Conservation (phyloP, 163 green algal species). For the Chloromonas sp. region DNA sequence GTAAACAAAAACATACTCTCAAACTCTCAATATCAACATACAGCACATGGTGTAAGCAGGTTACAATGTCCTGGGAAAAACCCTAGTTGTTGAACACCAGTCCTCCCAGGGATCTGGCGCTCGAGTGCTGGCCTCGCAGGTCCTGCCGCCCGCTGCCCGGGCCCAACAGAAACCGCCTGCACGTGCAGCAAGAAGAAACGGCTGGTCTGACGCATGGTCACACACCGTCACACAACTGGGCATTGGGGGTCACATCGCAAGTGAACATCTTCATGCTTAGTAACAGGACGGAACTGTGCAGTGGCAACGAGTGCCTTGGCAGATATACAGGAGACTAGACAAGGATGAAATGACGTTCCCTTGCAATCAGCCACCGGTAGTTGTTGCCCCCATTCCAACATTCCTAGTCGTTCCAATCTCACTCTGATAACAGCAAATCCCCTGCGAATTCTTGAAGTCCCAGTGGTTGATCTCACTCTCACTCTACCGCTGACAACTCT, state of each 20-base stretch:
- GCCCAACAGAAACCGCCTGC: slow-evolving; percentile 61
- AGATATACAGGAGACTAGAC: not conserved
- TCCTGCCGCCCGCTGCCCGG: slow-evolving; percentile 70
- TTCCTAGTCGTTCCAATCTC: no score
- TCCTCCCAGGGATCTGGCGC: slow-evolving; percentile 57
- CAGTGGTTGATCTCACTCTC: not conserved
- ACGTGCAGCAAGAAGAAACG: not conserved
- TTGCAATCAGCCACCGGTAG: no score
- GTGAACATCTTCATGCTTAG: not conserved
- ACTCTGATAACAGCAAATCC: no score
- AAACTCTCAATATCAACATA: no score
- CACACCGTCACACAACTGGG: no score
- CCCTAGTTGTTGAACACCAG: slow-evolving; percentile 74
- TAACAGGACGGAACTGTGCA: not conserved
- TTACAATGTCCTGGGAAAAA: no score
- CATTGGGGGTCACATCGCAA: no score
- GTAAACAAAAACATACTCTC: no score
- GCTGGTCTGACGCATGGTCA: no score
- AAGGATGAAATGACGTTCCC: not conserved
- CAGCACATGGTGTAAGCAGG: no score
- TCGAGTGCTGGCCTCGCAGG: slow-evolving; percentile 72
- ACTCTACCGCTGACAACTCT: not conserved
- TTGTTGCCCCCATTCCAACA: no score
- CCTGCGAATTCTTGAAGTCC: not conserved
- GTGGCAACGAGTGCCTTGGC: not conserved